These are phyloP conservation scores for Monosporozyma aquatica DNA, from an alignment of 805 yeast species.

Conservation along the genomic window DNA sequence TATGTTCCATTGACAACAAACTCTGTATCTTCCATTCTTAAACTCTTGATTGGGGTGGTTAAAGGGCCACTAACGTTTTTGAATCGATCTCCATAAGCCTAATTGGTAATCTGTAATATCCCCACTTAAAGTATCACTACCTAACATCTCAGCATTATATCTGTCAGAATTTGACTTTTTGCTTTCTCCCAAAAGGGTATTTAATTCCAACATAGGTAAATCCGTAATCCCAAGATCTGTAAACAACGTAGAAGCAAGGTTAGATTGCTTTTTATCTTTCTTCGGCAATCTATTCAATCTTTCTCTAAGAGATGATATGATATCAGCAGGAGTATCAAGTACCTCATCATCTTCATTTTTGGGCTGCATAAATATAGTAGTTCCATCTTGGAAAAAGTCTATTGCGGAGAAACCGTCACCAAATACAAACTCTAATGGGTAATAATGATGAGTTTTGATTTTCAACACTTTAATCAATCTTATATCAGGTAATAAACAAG, in stretches of 20 bases:
- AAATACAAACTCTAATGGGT: slow-evolving; percentile 38
- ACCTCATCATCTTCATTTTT: slow-evolving; percentile 4
- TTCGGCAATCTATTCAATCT: slow-evolving; percentile 7
- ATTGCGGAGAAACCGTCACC: slow-evolving; percentile 20
- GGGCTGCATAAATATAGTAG: slow-evolving; percentile 21
- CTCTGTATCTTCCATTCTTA: too few relatives aligned
- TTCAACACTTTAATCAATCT: slow-evolving; percentile 40
- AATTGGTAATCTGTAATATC: slow-evolving; percentile 19
- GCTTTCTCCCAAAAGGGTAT: slow-evolving; percentile 2
- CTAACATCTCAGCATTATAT: slow-evolving; percentile 18
- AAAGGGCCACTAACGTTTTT: too few relatives aligned
- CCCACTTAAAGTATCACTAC: slow-evolving; percentile 17
- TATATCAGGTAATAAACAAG: slow-evolving; percentile 61
- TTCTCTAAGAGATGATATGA: slow-evolving; percentile 9
- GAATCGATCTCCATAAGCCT: slow-evolving; percentile 21
- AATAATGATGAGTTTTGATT: slow-evolving; percentile 41
- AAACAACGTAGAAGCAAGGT: slow-evolving; percentile 5
- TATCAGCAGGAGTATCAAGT: slow-evolving; percentile 7
- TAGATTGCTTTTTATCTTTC: neutral
- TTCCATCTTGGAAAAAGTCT: slow-evolving; percentile 24
- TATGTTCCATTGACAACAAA: too few relatives aligned
- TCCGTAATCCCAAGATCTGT: slow-evolving; percentile 10
- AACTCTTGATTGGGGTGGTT: too few relatives aligned
- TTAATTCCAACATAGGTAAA: slow-evolving; percentile 15
- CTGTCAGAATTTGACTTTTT: slow-evolving; percentile 5